Conservation (phyloP, 2,329 filamentous ascomycete species). For the Diplodia sapinea region DNA sequence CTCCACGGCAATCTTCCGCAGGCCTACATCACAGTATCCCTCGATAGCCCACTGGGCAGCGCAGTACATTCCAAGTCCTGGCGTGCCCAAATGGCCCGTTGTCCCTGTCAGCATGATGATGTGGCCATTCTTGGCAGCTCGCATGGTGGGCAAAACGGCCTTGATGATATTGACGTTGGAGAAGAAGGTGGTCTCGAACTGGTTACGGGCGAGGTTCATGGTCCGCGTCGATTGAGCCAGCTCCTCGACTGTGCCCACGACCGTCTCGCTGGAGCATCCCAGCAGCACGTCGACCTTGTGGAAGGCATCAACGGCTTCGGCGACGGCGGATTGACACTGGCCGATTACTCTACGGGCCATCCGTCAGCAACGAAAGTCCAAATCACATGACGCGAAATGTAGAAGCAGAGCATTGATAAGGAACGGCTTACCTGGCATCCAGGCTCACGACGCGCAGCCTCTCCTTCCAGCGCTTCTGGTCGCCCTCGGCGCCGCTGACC, state of each 20-base stretch:
- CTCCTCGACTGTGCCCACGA: constrained; percentile 92
- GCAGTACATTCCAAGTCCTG: constrained; percentile 87
- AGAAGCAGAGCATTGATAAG: constrained; percentile 2
- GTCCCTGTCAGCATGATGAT: constrained; percentile 89
- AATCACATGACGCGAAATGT: constrained; percentile 17
- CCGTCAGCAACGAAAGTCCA: constrained; percentile 24
- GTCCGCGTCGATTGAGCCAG: constrained; percentile 74
- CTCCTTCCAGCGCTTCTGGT: constrained; percentile 80
- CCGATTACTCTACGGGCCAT: constrained; percentile 57
- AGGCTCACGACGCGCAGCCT: constrained; percentile 69
- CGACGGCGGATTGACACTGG: constrained; percentile 83
- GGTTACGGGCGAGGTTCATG: constrained; percentile 80
- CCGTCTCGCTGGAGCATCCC: constrained; percentile 85
- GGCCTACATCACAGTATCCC: constrained; percentile 81
- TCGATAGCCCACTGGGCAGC: constrained; percentile 94
- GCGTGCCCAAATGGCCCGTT: constrained; percentile 89
- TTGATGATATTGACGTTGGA: constrained; percentile 96
- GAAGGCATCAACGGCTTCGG: constrained; percentile 83
- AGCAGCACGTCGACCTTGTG: constrained; percentile 87
- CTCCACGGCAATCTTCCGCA: neutral
- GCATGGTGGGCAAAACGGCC: constrained; percentile 78
- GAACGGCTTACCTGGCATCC: constrained; percentile 57
- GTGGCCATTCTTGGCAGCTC: constrained; percentile 82
- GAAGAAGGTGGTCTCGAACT: constrained; percentile 95
- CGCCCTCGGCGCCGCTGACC: constrained; percentile 52